Evolutionary conservation across 2,329 filamentous ascomycete species (phyloP).

Genomic region (Diaporthe ampelina): DNA sequence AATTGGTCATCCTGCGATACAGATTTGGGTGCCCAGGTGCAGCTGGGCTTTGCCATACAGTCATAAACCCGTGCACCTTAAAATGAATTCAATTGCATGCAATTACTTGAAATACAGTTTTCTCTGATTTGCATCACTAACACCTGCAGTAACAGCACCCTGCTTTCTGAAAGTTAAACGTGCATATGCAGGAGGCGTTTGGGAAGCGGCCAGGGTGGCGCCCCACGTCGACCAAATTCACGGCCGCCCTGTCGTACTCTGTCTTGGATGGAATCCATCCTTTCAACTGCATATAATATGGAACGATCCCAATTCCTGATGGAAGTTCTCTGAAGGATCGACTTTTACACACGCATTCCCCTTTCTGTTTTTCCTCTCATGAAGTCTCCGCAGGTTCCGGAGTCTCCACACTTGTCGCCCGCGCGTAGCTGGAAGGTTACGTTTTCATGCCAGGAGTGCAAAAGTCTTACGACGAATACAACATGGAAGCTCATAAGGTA

Average conservation of each 20-base stretch:
- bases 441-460: not conserved
- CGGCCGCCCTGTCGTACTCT: not conserved
- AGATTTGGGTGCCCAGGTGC: not conserved
- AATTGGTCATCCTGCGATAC: no score
- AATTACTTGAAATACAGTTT: not conserved
- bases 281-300: not conserved
- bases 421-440: not conserved
- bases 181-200: conserved; percentile 14
- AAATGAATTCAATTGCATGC: not conserved
- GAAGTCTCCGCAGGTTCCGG: no score
- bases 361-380: not conserved
- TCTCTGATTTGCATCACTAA: not conserved
- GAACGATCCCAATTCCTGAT: not conserved
- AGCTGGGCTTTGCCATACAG: not conserved
- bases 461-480: not conserved
- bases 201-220: conserved; percentile 15
- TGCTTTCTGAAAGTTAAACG: not conserved
- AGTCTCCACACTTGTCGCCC: not conserved
- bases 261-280: not conserved
- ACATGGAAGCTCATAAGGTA: conserved; percentile 10
- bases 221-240: conserved; percentile 8
- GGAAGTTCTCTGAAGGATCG: not conserved
- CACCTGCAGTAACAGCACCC: not conserved
- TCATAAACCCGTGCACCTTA: not conserved
- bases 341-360: no score